A percentile compares a stretch with the other conserved stretches of the same genome.
phyloP scores from a whole-genome alignment of 257 asterid genomes.

The Solanum lignicaule region DNA sequence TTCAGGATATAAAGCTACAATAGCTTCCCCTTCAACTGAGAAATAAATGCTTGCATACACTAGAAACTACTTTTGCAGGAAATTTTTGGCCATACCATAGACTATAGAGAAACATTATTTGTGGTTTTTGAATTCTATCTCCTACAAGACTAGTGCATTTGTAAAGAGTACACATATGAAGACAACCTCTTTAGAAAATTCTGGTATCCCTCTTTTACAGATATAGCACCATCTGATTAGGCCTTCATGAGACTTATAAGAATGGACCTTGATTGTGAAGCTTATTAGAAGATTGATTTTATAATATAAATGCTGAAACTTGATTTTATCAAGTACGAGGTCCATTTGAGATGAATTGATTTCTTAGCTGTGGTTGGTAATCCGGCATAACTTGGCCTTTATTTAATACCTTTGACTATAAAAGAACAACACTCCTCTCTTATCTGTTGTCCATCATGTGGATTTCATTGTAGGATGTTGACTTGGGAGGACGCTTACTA shows the following conservation, averaged over 20 bases:
- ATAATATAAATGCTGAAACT: neutral
- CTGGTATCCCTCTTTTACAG: neutral
- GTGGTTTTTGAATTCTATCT: neutral
- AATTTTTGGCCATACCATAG: neutral
- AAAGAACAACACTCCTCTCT: neutral
- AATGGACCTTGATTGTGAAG: neutral
- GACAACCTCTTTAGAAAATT: neutral
- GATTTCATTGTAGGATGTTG: conserved; percentile 56
- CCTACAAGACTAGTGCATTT: neutral
- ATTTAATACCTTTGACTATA: neutral
- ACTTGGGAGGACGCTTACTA: conserved; percentile 85
- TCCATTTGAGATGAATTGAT: neutral
- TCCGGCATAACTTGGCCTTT: neutral
- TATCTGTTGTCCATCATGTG: neutral
- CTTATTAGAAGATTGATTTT: neutral
- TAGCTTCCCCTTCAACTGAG: neutral
- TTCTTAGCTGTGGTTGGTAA: neutral
- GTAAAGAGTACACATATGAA: neutral
- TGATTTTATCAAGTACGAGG: neutral
- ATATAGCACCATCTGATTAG: neutral
- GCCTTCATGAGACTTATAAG: neutral
- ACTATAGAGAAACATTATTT: neutral
- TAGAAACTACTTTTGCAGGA: neutral
- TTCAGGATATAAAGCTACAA: neutral
- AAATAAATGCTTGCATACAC: neutral